Conservation (phyloP, 495 filamentous ascomycete species). For the Sphaerosporella brunnea region DNA sequence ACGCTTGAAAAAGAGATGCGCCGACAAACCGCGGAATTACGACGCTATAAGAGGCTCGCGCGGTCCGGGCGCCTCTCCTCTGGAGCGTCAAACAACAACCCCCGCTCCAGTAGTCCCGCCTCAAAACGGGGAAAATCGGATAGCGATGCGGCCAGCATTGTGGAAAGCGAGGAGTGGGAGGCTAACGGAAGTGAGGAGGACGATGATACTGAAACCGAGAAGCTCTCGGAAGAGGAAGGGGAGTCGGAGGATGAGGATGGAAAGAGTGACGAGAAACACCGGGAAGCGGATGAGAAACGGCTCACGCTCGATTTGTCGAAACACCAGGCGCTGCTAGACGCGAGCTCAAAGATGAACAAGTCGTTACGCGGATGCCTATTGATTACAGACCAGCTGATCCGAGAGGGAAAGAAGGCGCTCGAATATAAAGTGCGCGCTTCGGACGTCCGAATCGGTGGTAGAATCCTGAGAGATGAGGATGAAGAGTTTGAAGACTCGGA, state of each 20-base stretch:
- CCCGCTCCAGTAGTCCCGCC: constrained; percentile 4
- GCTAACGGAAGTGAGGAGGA: constrained; percentile 31
- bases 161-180: constrained; percentile 21
- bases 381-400: constrained; percentile 78
- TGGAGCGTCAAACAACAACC: constrained; percentile 27
- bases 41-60: constrained; percentile 63
- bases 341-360: constrained; percentile 86
- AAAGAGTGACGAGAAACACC: constrained; percentile 13
- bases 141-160: background rate
- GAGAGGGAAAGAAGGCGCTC: constrained; percentile 69
- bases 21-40: constrained; percentile 75
- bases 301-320: constrained; percentile 67
- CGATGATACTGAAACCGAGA: constrained; percentile 29
- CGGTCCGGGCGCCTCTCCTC: constrained; percentile 55
- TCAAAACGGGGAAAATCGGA: background rate
- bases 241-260: constrained; percentile 30
- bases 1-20: constrained; percentile 79
- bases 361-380: constrained; percentile 72
- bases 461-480: constrained; percentile 54
- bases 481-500: constrained; percentile 34
- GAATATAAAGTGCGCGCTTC: constrained; percentile 56
- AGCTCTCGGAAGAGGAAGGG: constrained; percentile 32
- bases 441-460: constrained; percentile 65
- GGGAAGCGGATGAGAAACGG: constrained; percentile 49
- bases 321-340: constrained; percentile 70